phyloP scores from a whole-genome alignment of 2,329 filamentous ascomycete species.

The Arthrinium puccinioides region DNA sequence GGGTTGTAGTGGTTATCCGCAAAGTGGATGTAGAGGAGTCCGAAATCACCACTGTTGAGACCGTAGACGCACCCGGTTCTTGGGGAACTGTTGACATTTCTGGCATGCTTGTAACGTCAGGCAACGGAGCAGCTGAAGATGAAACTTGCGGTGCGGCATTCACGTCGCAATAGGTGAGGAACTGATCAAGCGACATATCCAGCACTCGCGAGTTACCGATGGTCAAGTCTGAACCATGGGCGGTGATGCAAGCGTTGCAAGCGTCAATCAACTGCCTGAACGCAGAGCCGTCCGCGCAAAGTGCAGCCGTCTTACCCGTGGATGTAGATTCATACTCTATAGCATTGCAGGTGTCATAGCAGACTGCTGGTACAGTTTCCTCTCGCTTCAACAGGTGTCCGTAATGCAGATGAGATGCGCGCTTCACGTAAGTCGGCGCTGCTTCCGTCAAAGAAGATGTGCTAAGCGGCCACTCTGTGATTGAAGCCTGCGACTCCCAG shows the following conservation, averaged over 20 bases:
- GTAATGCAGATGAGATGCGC: conserved; percentile 5
- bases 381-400: conserved; percentile 31
- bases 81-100: conserved; percentile 11
- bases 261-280: conserved; percentile 29
- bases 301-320: conserved; percentile 35
- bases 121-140: too few relatives aligned
- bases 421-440: conserved; percentile 9
- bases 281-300: conserved; percentile 35
- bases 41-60: too few relatives aligned
- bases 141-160: too few relatives aligned
- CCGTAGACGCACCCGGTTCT: too few relatives aligned
- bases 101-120: conserved; percentile 8
- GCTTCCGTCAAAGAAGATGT: conserved; percentile 13
- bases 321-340: conserved; percentile 36
- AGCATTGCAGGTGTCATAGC: conserved; percentile 46
- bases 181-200: conserved; percentile 33
- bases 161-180: conserved; percentile 34
- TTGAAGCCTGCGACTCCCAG: conserved; percentile 42
- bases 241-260: conserved; percentile 37
- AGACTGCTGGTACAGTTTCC: conserved; percentile 34
- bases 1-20: too few relatives aligned
- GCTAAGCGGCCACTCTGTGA: conserved; percentile 32
- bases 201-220: conserved; percentile 26
- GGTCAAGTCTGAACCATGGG: conserved; percentile 16
- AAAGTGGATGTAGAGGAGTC: too few relatives aligned